These are phyloP conservation scores for Pyrenophora teres DNA, from an alignment of 2,329 filamentous ascomycete genomes.

Conservation along the genomic window DNA sequence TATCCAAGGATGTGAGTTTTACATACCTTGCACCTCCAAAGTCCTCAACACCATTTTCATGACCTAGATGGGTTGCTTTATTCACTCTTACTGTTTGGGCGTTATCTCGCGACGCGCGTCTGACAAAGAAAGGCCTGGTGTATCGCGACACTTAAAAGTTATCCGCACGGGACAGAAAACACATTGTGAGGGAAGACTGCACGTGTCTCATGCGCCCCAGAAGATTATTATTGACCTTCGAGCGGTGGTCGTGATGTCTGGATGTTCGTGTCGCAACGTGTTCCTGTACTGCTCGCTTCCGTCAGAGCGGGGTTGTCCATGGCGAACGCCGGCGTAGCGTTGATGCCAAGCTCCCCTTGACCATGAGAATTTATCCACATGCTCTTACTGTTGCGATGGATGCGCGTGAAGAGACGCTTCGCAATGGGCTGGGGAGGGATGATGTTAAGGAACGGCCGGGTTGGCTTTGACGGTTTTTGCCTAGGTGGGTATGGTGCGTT, in stretches of 20 bases:
- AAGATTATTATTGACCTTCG: background rate
- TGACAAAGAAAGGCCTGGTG: too few relatives aligned
- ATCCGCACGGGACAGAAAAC: too few relatives aligned
- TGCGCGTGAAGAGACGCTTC: background rate
- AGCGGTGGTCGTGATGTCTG: background rate
- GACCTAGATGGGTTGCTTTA: background rate
- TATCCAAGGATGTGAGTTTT: background rate
- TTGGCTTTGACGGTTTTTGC: slow-evolving; percentile 20
- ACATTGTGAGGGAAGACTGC: too few relatives aligned
- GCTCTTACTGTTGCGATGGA: slow-evolving; percentile 2
- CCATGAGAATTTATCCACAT: slow-evolving; percentile 2
- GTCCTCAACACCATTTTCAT: background rate
- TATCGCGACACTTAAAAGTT: too few relatives aligned
- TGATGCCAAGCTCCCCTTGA: slow-evolving; percentile 7
- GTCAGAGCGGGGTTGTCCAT: slow-evolving; percentile 15
- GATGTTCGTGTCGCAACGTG: slow-evolving; percentile 4
- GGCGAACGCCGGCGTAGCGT: slow-evolving; percentile 10
- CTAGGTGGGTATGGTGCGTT: slow-evolving; percentile 29
- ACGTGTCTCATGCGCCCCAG: background rate
- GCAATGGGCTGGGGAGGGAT: slow-evolving; percentile 7
- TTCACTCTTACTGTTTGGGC: background rate
- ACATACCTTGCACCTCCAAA: background rate
- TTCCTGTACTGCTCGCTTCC: slow-evolving; percentile 11
- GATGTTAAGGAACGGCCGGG: slow-evolving; percentile 18
- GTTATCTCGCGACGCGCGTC: background rate